Base-by-base conservation (phyloP, 306 rosid genomes). In the Fragaria ananassa region DNA sequence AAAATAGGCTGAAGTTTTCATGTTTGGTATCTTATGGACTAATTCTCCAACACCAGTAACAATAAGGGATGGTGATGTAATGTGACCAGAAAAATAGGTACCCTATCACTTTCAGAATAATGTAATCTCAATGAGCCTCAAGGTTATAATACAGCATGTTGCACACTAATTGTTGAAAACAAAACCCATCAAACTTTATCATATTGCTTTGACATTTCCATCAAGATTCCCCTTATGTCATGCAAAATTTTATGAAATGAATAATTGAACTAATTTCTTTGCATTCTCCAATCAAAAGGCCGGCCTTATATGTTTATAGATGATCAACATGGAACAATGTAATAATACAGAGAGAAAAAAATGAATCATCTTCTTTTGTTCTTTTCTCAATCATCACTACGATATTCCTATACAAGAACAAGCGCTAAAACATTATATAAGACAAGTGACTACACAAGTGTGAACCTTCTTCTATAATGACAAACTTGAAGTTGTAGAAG, bases 91-190 rank as follows among this genome's bases (percentile, higher is more conserved):
- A 79, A 70, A 74, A 76, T 82, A 64, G 84, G 80, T 82, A 74
- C 53, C 72, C 25, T 63, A 79, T 77, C 93, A 68, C 82, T 84
- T 70, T 83, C 91, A 77, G 70, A 49, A 83, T 76, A 53, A 78
- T 65, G 81, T 64, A 75, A 53, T 71, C 69, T 70, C 70, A 62
- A 42, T 74, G 68, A 66, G 61, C 1, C 15, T 67, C 47, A 60
- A 50, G 39, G 10, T 66, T 37, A 74, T 34, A 63, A 77, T 14
- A 46, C 34, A 57, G 57, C 65, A 49, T 54, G n/a, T 41, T 64
- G 47, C 35, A 41, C 60, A 8, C 50, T 7, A 53, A 0, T 35
- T 72, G 76, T 25, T 53, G 5, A 8, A 35, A n/a, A 17, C 34
- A 25, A 70, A 70, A 47, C 3, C 19, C 51, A 23, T 44, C 18